Evolutionary conservation across 2,329 filamentous ascomycete species (phyloP), one percentile per base, ranked within the genome.

Genomic region (Penicillium brasilianum): DNA sequence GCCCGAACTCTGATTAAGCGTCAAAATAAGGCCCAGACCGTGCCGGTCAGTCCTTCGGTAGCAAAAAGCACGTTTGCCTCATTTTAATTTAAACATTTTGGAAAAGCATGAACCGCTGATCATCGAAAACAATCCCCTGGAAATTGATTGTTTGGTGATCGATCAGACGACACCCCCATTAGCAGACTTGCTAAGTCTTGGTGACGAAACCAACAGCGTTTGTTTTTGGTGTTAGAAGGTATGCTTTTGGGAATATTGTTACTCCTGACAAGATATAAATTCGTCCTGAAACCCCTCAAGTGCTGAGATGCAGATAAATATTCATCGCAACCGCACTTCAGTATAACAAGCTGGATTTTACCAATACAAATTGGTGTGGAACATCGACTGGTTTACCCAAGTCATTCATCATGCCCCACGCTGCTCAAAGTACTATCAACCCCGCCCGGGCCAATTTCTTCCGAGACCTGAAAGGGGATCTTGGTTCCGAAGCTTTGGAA

Each of bases 391-490:
- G 10, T 22, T 16, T 16, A 46, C 43, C 43, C 8, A 46, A 46
- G 6, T 22, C 43, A 46, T 46, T 25, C 43, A 46, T 46, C 18
- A 46, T 46, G 43, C 22, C 43, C 43, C 43, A 46, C 18, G n/a
- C n/a, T 20, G n/a, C n/a, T 20, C 43, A 46, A 46, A 20, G n/a
- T 22, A 46, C 43, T 46, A 46, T 46, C 18, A 22, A 46, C 43
- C 43, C 43, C 16, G 18, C 43, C 43, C n/a, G 43, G 43, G 43
- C n/a, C 43, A 46, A 46, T 46, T 46, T 46, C 43, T 46, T 20
- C 43, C 43, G 16, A 18, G 43, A 46, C 11, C 43, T 46, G 18
- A 46, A 22, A 46, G 43, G 18, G 16, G 43, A 20, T 46, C n/a
- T 46, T 22, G 43, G n/a, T 22, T 4, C 10, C 10, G 8, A 46